These are phyloP conservation scores for Ophiostoma novo-ulmi DNA, from an alignment of 2,329 filamentous ascomycete genomes.

Conservation along the genomic window DNA sequence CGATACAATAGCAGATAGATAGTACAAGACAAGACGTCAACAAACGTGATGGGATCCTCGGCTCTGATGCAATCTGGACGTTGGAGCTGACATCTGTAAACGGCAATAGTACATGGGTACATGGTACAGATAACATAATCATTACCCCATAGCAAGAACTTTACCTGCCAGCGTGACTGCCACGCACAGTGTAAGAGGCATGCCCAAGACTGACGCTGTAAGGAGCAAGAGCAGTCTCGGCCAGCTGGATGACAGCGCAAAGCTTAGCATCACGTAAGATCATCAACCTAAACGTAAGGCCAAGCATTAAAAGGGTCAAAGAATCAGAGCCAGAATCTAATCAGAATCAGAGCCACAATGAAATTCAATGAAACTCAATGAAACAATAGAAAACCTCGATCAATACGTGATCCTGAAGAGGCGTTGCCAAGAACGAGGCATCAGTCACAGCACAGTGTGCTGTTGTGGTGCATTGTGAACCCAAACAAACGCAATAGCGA, in stretches of 20 bases:
- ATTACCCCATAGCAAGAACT: slow-evolving; percentile 25
- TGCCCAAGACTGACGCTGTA: background rate
- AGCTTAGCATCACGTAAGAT: slow-evolving; percentile 6
- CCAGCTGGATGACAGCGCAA: background rate
- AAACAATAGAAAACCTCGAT: background rate
- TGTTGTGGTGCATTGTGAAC: background rate
- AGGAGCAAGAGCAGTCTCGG: background rate
- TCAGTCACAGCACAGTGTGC: slow-evolving; percentile 2
- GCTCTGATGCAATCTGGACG: background rate
- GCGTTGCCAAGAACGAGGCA: background rate
- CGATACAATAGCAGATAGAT: background rate
- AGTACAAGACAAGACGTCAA: background rate
- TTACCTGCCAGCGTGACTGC: background rate
- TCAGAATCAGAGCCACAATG: background rate
- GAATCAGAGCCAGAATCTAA: background rate
- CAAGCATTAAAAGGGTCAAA: background rate
- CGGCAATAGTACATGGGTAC: background rate
- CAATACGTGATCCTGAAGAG: slow-evolving; percentile 8
- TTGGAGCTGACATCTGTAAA: background rate
- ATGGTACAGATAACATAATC: slow-evolving; percentile 22
- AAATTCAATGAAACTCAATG: background rate
- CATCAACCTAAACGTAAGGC: background rate
- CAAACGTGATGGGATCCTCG: slow-evolving; percentile 9
- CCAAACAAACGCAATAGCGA: background rate
- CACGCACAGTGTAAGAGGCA: background rate